Evolutionary conservation across 805 yeast species (phyloP).

Genomic region (Dipodascus geniculatus): DNA sequence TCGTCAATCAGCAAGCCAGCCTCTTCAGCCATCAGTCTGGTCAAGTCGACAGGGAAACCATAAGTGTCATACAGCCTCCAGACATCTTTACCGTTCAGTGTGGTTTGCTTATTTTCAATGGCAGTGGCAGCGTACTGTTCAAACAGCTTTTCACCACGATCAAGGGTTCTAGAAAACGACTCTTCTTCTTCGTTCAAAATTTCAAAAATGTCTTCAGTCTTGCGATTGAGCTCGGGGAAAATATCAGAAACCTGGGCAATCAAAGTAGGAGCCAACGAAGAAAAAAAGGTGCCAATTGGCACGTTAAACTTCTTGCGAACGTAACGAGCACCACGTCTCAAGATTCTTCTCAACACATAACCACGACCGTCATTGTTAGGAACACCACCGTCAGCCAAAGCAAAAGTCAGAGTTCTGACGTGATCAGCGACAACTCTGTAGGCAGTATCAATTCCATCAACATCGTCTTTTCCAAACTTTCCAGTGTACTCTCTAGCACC

Average conservation of each 20-base stretch:
- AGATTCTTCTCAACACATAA: slow-evolving; percentile 89
- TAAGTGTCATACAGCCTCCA: slow-evolving; percentile 98
- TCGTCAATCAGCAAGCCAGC: slow-evolving; percentile 89
- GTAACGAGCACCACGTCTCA: slow-evolving; percentile 96
- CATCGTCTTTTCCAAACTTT: slow-evolving; percentile 83
- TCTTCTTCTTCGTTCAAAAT: slow-evolving; percentile 93
- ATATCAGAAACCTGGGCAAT: slow-evolving; percentile 76
- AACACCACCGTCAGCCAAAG: slow-evolving; percentile 97
- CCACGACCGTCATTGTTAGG: slow-evolving; percentile 99
- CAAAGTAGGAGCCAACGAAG: slow-evolving; percentile 82
- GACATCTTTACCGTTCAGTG: slow-evolving; percentile 84
- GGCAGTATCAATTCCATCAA: slow-evolving; percentile 93
- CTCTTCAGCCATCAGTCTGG: slow-evolving; percentile 98
- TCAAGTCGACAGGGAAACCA: slow-evolving; percentile 97
- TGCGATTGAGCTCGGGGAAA: slow-evolving; percentile 82
- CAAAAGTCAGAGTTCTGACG: slow-evolving; percentile 92
- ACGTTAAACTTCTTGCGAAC: slow-evolving; percentile 93
- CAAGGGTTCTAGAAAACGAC: slow-evolving; percentile 88
- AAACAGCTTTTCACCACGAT: slow-evolving; percentile 93
- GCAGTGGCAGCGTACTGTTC: slow-evolving; percentile 88
- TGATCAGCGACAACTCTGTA: slow-evolving; percentile 98
- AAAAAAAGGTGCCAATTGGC: slow-evolving; percentile 90
- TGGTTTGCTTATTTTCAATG: slow-evolving; percentile 57
- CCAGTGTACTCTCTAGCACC: slow-evolving; percentile 89
- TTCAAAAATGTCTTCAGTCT: slow-evolving; percentile 68